Conservation (phyloP, 1,284 basidiomycete species). For the Trametes pubescens region DNA sequence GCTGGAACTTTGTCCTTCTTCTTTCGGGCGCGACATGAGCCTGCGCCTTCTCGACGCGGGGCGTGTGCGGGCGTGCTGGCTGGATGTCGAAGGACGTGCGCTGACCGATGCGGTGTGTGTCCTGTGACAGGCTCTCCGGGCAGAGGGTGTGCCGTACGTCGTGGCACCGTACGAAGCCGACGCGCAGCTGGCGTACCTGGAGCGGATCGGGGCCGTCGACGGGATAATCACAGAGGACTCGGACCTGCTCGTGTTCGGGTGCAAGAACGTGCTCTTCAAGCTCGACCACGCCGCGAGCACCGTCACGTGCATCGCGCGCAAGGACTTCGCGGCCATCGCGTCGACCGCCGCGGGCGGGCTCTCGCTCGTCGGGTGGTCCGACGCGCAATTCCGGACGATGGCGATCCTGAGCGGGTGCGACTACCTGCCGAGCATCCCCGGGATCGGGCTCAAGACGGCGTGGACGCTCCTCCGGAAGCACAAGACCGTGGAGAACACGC, state of each 20-base stretch:
- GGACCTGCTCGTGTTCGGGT: constrained; percentile 97
- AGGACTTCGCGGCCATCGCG: constrained; percentile 76
- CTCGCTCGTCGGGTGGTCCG: constrained; percentile 89
- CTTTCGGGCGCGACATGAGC: constrained; percentile 14
- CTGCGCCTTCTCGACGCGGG: constrained; percentile 6
- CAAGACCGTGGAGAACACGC: constrained; percentile 87
- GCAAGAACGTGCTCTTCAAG: constrained; percentile 87
- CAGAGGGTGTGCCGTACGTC: constrained; percentile 83
- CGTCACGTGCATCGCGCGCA: constrained; percentile 83
- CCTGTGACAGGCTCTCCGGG: constrained; percentile 74
- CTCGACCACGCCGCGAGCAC: constrained; percentile 79
- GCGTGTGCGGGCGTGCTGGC: constrained; percentile 5
- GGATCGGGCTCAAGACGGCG: constrained; percentile 97
- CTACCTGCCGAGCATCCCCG: constrained; percentile 93
- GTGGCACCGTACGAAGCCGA: constrained; percentile 99
- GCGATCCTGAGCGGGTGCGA: constrained; percentile 98
- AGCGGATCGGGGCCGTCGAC: constrained; percentile 84
- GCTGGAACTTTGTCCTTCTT: constrained; percentile 27
- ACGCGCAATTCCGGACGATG: constrained; percentile 92
- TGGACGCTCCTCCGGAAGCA: constrained; percentile 83
- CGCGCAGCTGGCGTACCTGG: constrained; percentile 95
- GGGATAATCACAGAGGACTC: constrained; percentile 98
- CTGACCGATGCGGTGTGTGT: constrained; percentile 11
- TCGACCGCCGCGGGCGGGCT: constrained; percentile 65
- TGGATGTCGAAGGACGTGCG: constrained; percentile 3